A percentile compares a stretch with the other conserved stretches of the same genome.
Evolutionary conservation across 805 yeast genomes (phyloP).

Genomic region (Cyberlindnera veronae): DNA sequence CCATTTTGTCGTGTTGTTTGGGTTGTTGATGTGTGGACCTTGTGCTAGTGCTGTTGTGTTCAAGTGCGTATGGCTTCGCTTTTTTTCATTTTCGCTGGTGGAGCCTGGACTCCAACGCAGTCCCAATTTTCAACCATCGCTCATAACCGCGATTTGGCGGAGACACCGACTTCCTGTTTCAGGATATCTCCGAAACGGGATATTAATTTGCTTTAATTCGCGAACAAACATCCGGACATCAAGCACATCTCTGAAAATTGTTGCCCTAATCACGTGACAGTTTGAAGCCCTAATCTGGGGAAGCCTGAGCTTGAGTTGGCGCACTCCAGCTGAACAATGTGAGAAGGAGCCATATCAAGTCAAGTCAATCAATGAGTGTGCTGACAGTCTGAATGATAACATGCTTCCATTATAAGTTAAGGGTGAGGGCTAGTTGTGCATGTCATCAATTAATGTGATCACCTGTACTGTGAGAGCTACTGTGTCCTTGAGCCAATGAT

Average conservation of each 20-base stretch:
- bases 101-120: conserved; percentile 2
- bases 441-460: no score
- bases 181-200: background rate
- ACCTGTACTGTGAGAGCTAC: no score
- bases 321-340: no score
- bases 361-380: no score
- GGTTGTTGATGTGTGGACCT: conserved; percentile 4
- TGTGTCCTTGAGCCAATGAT: no score
- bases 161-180: background rate
- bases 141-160: conserved; percentile 4
- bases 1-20: conserved; percentile 25
- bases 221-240: conserved; percentile 5
- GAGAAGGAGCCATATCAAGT: no score
- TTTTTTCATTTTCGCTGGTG: conserved; percentile 17
- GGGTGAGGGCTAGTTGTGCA: no score
- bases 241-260: background rate
- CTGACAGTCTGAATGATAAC: no score
- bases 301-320: no score
- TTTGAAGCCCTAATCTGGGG: background rate
- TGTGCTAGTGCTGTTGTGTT: conserved; percentile 1
- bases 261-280: conserved; percentile 9
- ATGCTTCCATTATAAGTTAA: no score
- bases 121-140: conserved; percentile 6
- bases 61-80: conserved; percentile 14
- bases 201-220: background rate